Conservation (phyloP, 2,329 filamentous ascomycete genomes). For the Cladosporium cucumerinum region DNA sequence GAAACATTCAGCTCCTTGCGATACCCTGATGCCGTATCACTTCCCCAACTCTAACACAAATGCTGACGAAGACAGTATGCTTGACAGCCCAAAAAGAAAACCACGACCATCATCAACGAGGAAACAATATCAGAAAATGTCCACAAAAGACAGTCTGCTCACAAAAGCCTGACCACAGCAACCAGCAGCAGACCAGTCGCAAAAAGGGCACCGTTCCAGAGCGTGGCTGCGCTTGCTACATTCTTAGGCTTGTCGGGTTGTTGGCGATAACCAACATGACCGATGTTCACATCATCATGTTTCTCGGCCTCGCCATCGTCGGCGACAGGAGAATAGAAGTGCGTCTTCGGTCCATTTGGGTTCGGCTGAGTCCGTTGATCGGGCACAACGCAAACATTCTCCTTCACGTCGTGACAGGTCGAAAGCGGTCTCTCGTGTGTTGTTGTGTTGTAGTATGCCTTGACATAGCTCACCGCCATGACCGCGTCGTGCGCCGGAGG, state of each 20-base stretch:
- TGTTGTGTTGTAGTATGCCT: conserved; percentile 72
- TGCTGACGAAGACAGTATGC: neutral
- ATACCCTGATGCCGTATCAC: neutral
- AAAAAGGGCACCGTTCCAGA: neutral
- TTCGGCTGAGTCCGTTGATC: conserved; percentile 21
- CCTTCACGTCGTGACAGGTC: neutral
- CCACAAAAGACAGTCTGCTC: neutral
- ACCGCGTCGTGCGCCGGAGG: conserved; percentile 62
- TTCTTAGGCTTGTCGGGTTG: conserved; percentile 3
- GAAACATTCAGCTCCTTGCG: neutral
- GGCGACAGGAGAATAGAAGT: conserved; percentile 16
- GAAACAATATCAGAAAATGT: neutral
- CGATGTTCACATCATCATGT: neutral
- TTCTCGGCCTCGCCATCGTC: neutral
- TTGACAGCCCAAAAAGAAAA: neutral
- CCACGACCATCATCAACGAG: neutral
- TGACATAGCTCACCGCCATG: conserved; percentile 66
- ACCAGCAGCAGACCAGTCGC: neutral
- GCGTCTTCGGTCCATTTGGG: conserved; percentile 19
- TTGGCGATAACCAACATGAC: conserved; percentile 8
- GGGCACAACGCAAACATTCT: conserved; percentile 20
- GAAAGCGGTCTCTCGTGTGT: neutral
- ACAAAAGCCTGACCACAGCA: neutral
- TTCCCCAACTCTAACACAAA: neutral
- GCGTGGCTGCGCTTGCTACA: neutral